Evolutionary conservation across 805 yeast species (phyloP).

Genomic region (Hyphopichia homilentoma): DNA sequence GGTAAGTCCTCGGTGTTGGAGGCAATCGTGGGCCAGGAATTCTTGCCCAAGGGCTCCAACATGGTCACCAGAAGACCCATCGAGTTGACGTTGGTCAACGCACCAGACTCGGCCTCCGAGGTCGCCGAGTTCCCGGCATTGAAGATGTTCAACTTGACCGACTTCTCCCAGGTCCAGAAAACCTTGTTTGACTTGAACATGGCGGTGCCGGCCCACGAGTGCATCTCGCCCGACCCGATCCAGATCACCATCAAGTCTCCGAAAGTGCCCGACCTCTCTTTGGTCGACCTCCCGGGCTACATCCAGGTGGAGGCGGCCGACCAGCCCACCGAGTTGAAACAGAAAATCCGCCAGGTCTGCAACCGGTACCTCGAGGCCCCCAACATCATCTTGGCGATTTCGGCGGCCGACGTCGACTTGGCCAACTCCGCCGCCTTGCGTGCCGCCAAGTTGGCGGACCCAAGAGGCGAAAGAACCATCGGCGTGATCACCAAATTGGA

Average conservation of each 20-base stretch:
- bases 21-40: conserved; percentile 96
- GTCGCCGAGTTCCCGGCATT: conserved; percentile 92
- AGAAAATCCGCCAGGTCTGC: conserved; percentile 75
- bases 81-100: conserved; percentile 85
- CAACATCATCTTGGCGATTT: conserved; percentile 90
- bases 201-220: conserved; percentile 85
- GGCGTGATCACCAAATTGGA: conserved; percentile 96
- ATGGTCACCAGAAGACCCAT: conserved; percentile 99
- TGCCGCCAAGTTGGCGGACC: conserved; percentile 87
- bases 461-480: conserved; percentile 90
- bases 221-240: conserved; percentile 90
- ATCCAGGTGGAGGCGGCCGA: conserved; percentile 96
- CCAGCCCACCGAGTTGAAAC: conserved; percentile 82
- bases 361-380: conserved; percentile 86
- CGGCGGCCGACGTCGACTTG: conserved; percentile 96
- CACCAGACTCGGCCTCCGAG: conserved; percentile 77
- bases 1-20: conserved; percentile 97
- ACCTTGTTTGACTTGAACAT: conserved; percentile 83
- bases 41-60: conserved; percentile 93
- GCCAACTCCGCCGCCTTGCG: conserved; percentile 94
- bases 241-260: conserved; percentile 90
- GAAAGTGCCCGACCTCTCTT: conserved; percentile 78
- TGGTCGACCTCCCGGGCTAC: conserved; percentile 96
- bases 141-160: conserved; percentile 75
- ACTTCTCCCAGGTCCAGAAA: conserved; percentile 84